Conservation (phyloP, 164 flowering plant genomes). For the Umbilicus rupestris region DNA sequence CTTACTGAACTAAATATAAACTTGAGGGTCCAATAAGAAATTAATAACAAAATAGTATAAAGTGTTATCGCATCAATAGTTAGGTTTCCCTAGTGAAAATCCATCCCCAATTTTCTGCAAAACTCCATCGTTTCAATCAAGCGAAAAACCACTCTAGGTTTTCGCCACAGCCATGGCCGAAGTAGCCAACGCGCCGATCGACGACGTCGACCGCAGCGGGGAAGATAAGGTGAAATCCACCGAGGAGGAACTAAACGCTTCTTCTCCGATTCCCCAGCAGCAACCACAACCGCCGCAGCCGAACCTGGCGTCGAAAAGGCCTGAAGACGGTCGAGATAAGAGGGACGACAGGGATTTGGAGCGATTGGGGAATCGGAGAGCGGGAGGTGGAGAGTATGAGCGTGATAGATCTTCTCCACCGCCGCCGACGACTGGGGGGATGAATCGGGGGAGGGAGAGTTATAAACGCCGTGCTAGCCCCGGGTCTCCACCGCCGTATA, state of each 20-base stretch:
- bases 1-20: not conserved
- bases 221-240: not conserved
- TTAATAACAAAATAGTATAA: not conserved
- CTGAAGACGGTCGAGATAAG: constrained; percentile 2
- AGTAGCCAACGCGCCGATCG: not conserved
- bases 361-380: not conserved
- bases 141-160: not conserved
- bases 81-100: not conserved
- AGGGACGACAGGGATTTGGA: constrained; percentile 3
- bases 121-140: not conserved
- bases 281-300: not conserved
- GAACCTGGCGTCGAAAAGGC: not conserved
- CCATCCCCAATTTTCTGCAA: not conserved
- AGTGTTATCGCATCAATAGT: not conserved
- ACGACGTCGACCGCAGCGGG: not conserved
- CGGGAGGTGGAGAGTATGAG: not conserved
- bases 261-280: not conserved
- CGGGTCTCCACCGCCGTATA: not conserved
- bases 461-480: constrained; percentile 2
- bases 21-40: not conserved
- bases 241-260: not conserved
- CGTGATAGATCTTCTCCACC: not conserved
- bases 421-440: not conserved
- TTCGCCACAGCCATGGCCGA: constrained; percentile 1
- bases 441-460: not conserved